Evolutionary conservation across 495 filamentous ascomycete genomes (phyloP).

Genomic region (Trichocladium uniseriatum): DNA sequence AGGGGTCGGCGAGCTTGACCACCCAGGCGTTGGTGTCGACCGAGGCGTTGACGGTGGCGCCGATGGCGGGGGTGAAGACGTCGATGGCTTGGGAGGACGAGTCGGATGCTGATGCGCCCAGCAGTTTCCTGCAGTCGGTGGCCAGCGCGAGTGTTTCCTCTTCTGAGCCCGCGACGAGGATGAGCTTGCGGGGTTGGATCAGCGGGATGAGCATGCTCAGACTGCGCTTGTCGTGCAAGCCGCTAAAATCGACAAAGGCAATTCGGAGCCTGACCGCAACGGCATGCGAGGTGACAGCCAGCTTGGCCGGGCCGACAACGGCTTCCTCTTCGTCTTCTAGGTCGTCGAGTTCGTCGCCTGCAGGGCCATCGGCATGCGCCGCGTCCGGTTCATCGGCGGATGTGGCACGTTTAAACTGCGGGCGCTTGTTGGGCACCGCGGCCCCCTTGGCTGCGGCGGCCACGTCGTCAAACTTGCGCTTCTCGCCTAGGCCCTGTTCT

Average conservation of each 20-base stretch:
- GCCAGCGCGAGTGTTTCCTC: constrained; percentile 71
- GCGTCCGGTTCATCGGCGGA: constrained; percentile 33
- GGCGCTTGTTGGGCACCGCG: constrained; percentile 30
- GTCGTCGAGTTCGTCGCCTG: constrained; percentile 43
- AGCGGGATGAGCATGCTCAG: constrained; percentile 90
- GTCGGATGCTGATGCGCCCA: constrained; percentile 37
- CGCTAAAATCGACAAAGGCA: constrained; percentile 82
- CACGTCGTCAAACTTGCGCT: constrained; percentile 83
- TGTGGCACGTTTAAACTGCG: constrained; percentile 26
- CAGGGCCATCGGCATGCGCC: constrained; percentile 29
- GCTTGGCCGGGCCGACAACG: constrained; percentile 64
- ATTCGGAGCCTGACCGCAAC: constrained; percentile 63
- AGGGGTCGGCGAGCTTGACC: constrained; percentile 72
- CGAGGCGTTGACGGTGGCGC: constrained; percentile 70
- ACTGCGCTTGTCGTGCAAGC: constrained; percentile 85
- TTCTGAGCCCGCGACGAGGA: constrained; percentile 70
- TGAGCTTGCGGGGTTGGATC: constrained; percentile 87
- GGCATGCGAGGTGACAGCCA: constrained; percentile 49
- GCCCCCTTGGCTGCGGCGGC: constrained; percentile 34
- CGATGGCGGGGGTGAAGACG: constrained; percentile 71
- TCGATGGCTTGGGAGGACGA: constrained; percentile 36
- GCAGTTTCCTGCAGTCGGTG: constrained; percentile 67
- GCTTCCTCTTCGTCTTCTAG: constrained; percentile 49
- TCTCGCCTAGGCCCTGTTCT: constrained; percentile 73
- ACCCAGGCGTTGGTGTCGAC: constrained; percentile 98